Percentiles rank a stretch among this genome's conserved stretches.
Conservation (phyloP, 2,329 filamentous ascomycete genomes). For the Colletotrichum graminicola region DNA sequence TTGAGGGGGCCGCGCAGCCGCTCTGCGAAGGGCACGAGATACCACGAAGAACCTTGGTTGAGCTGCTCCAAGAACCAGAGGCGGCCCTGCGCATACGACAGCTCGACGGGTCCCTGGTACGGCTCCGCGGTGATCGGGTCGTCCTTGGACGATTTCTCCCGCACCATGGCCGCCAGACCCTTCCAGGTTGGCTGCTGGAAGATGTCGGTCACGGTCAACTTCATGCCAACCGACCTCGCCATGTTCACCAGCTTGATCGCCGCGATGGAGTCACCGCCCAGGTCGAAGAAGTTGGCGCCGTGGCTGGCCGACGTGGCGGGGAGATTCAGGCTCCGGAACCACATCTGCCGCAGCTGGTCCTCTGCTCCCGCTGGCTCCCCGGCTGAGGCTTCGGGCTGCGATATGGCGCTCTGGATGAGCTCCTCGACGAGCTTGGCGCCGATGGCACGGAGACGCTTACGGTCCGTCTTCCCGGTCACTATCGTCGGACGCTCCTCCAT, state of each 20-base stretch:
- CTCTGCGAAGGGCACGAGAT: conserved; percentile 5
- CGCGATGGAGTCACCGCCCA: conserved; percentile 45
- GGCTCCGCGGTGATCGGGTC: not conserved
- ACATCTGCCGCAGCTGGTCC: conserved; percentile 16
- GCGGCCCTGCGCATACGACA: conserved; percentile 15
- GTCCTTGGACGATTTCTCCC: not conserved
- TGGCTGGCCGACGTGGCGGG: conserved; percentile 42
- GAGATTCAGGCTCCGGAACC: conserved; percentile 18
- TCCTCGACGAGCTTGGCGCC: conserved; percentile 12
- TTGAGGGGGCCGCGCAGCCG: conserved; percentile 10
- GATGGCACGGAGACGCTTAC: conserved; percentile 24
- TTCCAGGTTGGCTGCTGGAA: conserved; percentile 26
- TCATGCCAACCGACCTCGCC: conserved; percentile 23
- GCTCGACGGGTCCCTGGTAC: conserved; percentile 14
- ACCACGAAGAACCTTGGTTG: conserved; percentile 11
- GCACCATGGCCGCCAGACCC: not conserved
- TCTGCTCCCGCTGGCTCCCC: not conserved
- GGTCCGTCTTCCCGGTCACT: conserved; percentile 29
- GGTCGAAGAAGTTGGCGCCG: conserved; percentile 44
- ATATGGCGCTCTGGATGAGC: conserved; percentile 13
- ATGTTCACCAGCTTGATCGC: conserved; percentile 44
- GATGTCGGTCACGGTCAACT: conserved; percentile 36
- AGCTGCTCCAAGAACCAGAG: conserved; percentile 22
- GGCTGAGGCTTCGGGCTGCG: not conserved
- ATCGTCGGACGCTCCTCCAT: conserved; percentile 22